Evolutionary conservation across 2,329 filamentous ascomycete species (phyloP), one percentile per base, ranked within the genome.

Genomic region (Colletotrichum gloeosporioides): DNA sequence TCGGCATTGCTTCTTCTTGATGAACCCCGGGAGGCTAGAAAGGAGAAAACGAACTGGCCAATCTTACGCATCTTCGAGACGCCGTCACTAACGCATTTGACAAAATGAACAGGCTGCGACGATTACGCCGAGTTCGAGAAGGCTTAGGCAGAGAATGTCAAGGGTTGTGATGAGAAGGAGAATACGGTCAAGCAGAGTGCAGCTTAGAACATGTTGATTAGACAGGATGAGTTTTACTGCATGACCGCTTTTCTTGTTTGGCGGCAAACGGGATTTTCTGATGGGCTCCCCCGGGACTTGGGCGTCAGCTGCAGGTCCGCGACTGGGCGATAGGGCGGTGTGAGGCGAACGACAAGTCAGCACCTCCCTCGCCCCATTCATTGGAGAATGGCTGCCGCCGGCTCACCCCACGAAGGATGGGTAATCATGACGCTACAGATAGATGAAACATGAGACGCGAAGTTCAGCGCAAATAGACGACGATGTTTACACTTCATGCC

Each of bases 261-360:
- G 75, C 72, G 75, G 71, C 61, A 77, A 77, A 71, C 62, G 75
- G 66, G 44, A 64, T 62, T 55, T 25, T 70, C 39, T 77, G 36
- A 77, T 71, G 67, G 71, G 72, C 22, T 77, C 65, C 59, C 13
- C 44, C 39, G 63, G 25, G 10, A 59, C 8, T 44, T 65, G 36
- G 72, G 67, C 62, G 66, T 66, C 61, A 61, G 75, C 64, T 59
- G 75, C 66, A 68, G 71, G 75, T 64, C 72, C 49, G 61, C 62
- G n/a, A 53, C 72, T 71, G 72, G 72, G 34, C 32, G 31, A 22
- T 63, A 44, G 34, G 72, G 72, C 72, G 75, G 74, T 76, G 74
- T 76, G 29, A 74, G 49, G 39, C 49, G 34, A 64, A 64, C 72
- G 63, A 39, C 65, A 71, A 32, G 62, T 74, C 71, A 74, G 74